Conservation (phyloP, 2,329 filamentous ascomycete genomes). For the Polychaeton citri region DNA sequence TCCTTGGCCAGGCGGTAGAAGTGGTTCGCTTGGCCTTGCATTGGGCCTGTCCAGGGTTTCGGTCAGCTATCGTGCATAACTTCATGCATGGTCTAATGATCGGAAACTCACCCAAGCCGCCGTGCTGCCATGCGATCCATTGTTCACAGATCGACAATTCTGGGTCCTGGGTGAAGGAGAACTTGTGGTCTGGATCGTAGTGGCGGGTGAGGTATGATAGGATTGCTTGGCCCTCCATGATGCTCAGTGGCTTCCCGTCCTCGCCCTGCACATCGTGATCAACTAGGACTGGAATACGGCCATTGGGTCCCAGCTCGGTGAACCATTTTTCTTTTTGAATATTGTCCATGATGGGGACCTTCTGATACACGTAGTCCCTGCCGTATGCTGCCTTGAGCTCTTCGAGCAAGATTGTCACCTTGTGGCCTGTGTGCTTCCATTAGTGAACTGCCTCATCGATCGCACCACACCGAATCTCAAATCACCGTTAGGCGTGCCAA, state of each 20-base stretch:
- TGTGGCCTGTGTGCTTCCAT: constrained; percentile 21
- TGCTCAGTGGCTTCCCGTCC: constrained; percentile 29
- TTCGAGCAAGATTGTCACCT: constrained; percentile 49
- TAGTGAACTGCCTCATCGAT: no score
- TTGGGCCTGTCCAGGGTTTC: constrained; percentile 10
- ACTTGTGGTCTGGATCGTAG: constrained; percentile 34
- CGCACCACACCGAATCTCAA: no score
- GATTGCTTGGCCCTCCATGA: constrained; percentile 32
- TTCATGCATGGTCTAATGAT: background rate
- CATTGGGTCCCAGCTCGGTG: constrained; percentile 49
- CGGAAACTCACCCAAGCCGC: constrained; percentile 20
- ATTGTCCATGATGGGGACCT: constrained; percentile 47
- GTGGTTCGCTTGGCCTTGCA: constrained; percentile 27
- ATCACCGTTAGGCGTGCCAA: constrained; percentile 31
- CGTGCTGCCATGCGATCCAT: constrained; percentile 47
- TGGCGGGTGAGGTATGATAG: constrained; percentile 31
- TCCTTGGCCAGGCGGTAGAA: constrained; percentile 30
- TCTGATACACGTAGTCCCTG: constrained; percentile 44
- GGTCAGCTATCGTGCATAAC: no score
- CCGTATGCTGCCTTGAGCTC: constrained; percentile 55
- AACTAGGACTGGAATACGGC: constrained; percentile 51
- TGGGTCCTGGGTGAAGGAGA: constrained; percentile 33
- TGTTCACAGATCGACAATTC: constrained; percentile 38
- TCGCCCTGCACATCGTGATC: constrained; percentile 47
- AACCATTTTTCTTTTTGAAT: constrained; percentile 57